Evolutionary conservation across 106 monocot genomes (phyloP).

Genomic region (Acorus gramineus): DNA sequence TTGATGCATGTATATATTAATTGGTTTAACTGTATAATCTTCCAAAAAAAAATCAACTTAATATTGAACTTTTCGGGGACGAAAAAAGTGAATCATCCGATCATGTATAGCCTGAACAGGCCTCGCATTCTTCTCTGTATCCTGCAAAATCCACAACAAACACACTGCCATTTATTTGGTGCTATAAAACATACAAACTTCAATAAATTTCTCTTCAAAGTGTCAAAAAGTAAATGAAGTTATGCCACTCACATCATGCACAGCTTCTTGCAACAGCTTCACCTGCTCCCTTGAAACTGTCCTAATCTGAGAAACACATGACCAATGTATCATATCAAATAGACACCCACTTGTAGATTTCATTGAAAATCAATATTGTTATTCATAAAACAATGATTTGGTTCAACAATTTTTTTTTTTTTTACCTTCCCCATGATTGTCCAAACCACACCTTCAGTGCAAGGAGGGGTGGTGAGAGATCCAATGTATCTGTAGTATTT

Average conservation of each 20-base stretch:
- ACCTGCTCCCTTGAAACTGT: constrained; percentile 7
- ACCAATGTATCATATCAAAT: too few relatives aligned
- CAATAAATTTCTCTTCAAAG: too few relatives aligned
- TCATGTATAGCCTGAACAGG: constrained; percentile 24
- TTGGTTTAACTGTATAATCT: too few relatives aligned
- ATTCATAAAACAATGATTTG: background rate
- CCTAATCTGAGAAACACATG: background rate
- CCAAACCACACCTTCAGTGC: constrained; percentile 78
- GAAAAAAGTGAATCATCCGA: constrained; percentile 16
- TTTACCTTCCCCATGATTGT: constrained; percentile 47
- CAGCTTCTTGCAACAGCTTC: constrained; percentile 3
- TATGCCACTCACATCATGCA: constrained; percentile 5
- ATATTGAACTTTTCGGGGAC: constrained; percentile 5
- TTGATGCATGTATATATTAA: too few relatives aligned
- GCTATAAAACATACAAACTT: too few relatives aligned
- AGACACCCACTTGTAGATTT: too few relatives aligned
- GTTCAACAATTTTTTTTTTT: background rate
- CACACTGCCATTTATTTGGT: background rate
- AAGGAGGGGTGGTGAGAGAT: constrained; percentile 79
- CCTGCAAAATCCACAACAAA: constrained; percentile 12
- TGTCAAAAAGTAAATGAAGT: too few relatives aligned
- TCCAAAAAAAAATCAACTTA: too few relatives aligned
- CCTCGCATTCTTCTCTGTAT: constrained; percentile 30
- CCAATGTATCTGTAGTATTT: constrained; percentile 88
- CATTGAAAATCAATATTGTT: too few relatives aligned